A percentile compares a stretch with the other conserved stretches of the same genome.
Evolutionary conservation across 139 green algal species (phyloP).

Genomic region (Mesotaenium endlicherianum): DNA sequence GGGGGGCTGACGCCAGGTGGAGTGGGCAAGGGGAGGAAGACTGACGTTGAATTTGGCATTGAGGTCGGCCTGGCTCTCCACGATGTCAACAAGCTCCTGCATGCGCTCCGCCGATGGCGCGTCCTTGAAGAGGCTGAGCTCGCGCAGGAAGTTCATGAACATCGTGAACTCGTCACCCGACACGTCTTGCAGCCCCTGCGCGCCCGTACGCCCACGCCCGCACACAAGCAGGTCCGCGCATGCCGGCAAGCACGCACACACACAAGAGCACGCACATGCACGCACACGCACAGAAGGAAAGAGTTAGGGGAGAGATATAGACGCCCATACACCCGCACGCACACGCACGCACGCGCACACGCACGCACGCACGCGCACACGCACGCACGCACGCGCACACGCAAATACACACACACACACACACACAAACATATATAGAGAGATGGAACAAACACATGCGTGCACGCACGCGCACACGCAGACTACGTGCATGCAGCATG

Average conservation of each 20-base stretch:
- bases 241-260: neutral
- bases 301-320: no score
- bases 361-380: no score
- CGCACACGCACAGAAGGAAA: no score
- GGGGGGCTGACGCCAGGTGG: no score
- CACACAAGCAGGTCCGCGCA: no score
- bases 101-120: constrained; percentile 30
- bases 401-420: no score
- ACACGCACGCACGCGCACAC: no score
- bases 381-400: no score
- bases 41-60: constrained; percentile 30
- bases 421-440: no score
- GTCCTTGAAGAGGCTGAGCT: constrained; percentile 19
- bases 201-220: neutral
- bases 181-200: constrained; percentile 36
- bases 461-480: neutral
- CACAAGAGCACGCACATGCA: neutral
- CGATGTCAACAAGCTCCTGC: constrained; percentile 46
- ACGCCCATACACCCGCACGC: no score
- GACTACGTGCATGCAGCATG: no score
- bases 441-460: neutral
- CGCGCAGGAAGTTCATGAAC: constrained; percentile 39
- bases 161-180: constrained; percentile 43
- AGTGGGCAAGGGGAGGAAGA: neutral
- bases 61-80: constrained; percentile 44